Percentiles rank a stretch among this genome's conserved stretches.
Evolutionary conservation across 2,329 filamentous ascomycete genomes (phyloP).

Genomic region (Atkinsonella hypoxylon): DNA sequence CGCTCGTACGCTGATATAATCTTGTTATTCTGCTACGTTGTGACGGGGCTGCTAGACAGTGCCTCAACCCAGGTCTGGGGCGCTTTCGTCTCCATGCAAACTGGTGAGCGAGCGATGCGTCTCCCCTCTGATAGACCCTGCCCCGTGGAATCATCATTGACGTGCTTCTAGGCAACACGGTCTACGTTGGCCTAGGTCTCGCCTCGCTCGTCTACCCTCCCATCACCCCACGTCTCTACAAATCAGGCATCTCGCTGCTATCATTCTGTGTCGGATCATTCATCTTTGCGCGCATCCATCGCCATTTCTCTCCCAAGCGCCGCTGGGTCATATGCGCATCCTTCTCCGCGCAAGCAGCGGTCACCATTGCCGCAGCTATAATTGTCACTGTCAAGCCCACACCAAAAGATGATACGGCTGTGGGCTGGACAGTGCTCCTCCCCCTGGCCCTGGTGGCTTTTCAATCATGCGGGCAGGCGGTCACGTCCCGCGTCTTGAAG

Average conservation of each 20-base stretch:
- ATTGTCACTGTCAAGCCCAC: conserved; percentile 37
- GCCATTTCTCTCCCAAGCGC: conserved; percentile 44
- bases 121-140: background rate
- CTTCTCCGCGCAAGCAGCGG: conserved; percentile 38
- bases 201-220: conserved; percentile 33
- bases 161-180: conserved; percentile 49
- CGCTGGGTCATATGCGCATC: conserved; percentile 54
- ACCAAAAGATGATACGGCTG: conserved; percentile 26
- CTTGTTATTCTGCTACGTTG: conserved; percentile 60
- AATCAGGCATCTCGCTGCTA: conserved; percentile 56
- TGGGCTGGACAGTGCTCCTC: conserved; percentile 48
- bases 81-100: conserved; percentile 76
- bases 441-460: conserved; percentile 62
- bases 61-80: conserved; percentile 67
- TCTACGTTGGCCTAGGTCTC: conserved; percentile 68
- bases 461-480: conserved; percentile 66
- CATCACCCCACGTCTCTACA: conserved; percentile 25
- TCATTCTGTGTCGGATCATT: conserved; percentile 64
- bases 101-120: conserved; percentile 35
- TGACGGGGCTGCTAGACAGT: conserved; percentile 68
- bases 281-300: conserved; percentile 58
- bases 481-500: conserved; percentile 58
- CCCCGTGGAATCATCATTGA: background rate
- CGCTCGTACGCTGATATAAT: conserved; percentile 55
- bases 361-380: conserved; percentile 39